Conservation (phyloP, 768 basidiomycete genomes). For the Trametes punicea region DNA sequence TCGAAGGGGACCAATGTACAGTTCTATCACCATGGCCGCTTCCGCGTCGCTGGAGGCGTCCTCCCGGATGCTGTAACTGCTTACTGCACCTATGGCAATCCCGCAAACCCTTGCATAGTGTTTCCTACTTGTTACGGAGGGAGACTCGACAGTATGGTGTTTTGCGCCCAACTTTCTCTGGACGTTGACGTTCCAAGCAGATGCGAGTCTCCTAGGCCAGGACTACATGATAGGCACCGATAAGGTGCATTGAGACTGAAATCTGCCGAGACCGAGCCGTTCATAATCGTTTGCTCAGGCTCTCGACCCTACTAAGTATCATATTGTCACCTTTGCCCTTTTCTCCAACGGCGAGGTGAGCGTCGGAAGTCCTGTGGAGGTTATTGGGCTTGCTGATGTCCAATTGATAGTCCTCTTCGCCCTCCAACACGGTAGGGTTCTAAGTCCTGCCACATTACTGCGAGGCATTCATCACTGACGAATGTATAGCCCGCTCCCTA, state of each 20-base stretch:
- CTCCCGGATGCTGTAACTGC: conserved; percentile 57
- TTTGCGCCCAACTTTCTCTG: background rate
- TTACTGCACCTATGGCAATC: conserved; percentile 52
- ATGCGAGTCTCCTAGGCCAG: conserved; percentile 37
- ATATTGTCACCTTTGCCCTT: conserved; percentile 52
- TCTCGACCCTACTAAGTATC: conserved; percentile 51
- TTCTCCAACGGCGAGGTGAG: conserved; percentile 59
- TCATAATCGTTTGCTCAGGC: conserved; percentile 29
- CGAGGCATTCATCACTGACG: background rate
- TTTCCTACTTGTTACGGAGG: conserved; percentile 57
- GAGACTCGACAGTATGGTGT: conserved; percentile 47
- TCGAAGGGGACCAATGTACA: conserved; percentile 32
- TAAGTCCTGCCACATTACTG: background rate
- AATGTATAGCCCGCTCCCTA: conserved; percentile 45
- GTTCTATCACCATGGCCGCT: conserved; percentile 53
- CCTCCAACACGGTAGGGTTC: conserved; percentile 51
- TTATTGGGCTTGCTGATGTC: background rate
- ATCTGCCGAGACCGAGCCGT: background rate
- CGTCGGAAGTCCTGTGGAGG: background rate
- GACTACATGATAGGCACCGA: conserved; percentile 46
- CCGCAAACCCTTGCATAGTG: conserved; percentile 51
- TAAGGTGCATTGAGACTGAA: conserved; percentile 35
- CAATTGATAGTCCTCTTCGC: conserved; percentile 49
- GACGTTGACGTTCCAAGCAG: conserved; percentile 3
- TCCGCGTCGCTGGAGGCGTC: conserved; percentile 48